Evolutionary conservation across 129 eudicot species (phyloP).

Genomic region (Kitagawia praeruptora): DNA sequence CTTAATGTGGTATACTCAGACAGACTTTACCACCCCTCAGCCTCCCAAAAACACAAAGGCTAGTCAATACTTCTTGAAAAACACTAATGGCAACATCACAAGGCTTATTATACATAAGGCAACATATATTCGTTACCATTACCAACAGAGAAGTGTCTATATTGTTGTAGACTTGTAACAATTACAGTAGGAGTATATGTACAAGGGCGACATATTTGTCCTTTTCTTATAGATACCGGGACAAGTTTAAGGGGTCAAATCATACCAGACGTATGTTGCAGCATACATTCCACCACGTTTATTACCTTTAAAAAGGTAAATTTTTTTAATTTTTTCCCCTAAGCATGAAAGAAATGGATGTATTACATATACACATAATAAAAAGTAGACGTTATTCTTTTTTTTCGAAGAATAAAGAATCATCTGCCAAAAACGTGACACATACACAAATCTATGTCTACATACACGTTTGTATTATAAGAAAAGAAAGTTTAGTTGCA

Average conservation of each 20-base stretch:
- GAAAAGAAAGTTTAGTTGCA: constrained; percentile 1
- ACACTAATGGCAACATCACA: background rate
- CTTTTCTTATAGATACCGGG: background rate
- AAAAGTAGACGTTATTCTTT: no score
- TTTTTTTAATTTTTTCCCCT: background rate
- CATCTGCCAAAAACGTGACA: no score
- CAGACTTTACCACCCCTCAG: background rate
- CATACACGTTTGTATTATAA: background rate
- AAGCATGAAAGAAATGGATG: no score
- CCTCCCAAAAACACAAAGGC: constrained; percentile 1
- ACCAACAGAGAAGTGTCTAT: background rate
- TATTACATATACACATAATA: no score
- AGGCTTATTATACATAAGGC: background rate
- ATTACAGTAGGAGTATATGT: background rate
- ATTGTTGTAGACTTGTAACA: background rate
- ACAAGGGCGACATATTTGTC: background rate
- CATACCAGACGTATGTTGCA: no score
- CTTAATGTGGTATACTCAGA: background rate
- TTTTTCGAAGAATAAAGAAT: no score
- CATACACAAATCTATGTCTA: background rate
- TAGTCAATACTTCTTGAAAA: background rate
- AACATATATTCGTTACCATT: background rate
- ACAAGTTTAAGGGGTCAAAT: background rate
- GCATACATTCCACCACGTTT: no score
- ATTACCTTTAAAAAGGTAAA: no score